Evolutionary conservation across 2,329 filamentous ascomycete genomes (phyloP), one percentile per base, ranked within the genome.

Genomic region (Neonectria faginata): DNA sequence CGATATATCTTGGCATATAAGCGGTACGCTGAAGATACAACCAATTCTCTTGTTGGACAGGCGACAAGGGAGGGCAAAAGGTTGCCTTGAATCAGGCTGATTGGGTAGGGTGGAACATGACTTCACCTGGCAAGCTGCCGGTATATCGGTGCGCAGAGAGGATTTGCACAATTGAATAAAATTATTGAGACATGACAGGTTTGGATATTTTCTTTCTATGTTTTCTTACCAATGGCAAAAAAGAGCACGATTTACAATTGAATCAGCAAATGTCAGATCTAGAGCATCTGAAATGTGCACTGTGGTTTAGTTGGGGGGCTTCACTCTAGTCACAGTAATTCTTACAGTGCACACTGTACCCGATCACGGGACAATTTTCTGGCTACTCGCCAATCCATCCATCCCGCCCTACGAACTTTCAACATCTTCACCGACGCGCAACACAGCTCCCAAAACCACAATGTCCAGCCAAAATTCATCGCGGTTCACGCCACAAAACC

Each of bases 401-500:
- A 29, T 29, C 4, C 8, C 18, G 48, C 48, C 41, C 53, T 54
- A 44, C 33, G 12, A 25, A 33, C 25, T 29, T n/a, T 11, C 29
- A 42, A 6, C 44, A 20, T 25, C 36, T 22, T 52, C 33, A 47
- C 58, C 51, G 42, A 31, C 42, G 31, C 39, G 2, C 57, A 9
- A 33, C 33, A 18, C 45, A n/a, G 16, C 22, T 44, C 33, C 11
- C 42, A 51, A 52, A 45, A 39, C 25, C 53, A 69, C 65, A 54
- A 85, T 84, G 82, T 79, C 83, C 20, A 79, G 82, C 63, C 75
- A 75, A 60, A 69, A 72, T 45, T 68, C 76, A 18, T 85, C 86
- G 61, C 89, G 91, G 66, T 97, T 97, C 79, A 90, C 90, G 1
- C 85, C 90, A 45, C 92, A 94, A 75, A 90, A 89, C 67, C 85